These are phyloP conservation scores for Apophysomyces variabilis DNA, from an alignment of 371 early-diverging fungal species.

Conservation along the genomic window DNA sequence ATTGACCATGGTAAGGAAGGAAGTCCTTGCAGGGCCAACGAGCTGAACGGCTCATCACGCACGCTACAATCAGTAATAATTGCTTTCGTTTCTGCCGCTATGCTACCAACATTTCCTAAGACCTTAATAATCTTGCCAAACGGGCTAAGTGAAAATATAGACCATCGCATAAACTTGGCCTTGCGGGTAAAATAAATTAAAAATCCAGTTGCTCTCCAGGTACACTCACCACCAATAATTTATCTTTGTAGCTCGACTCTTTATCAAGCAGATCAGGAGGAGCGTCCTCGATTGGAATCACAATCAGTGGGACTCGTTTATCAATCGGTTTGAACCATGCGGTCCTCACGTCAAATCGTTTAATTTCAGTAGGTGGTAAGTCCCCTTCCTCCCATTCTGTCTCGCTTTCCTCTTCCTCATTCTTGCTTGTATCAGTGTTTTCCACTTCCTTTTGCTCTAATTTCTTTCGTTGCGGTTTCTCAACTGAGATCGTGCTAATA, in stretches of 20 bases:
- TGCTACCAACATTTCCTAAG: constrained; percentile 60
- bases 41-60: constrained; percentile 40
- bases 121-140: constrained; percentile 47
- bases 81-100: constrained; percentile 59
- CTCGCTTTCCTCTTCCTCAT: constrained; percentile 14
- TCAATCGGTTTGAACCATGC: constrained; percentile 74
- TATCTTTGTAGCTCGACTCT: constrained; percentile 24
- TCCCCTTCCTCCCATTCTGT: constrained; percentile 22
- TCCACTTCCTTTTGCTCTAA: background rate
- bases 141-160: constrained; percentile 49
- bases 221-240: constrained; percentile 23
- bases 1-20: constrained; percentile 65
- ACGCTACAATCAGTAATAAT: constrained; percentile 54
- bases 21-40: constrained; percentile 53
- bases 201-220: background rate
- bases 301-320: constrained; percentile 62
- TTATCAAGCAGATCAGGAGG: constrained; percentile 37
- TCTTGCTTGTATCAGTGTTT: background rate
- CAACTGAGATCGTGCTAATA: constrained; percentile 15
- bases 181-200: constrained; percentile 10
- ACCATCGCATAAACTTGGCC: constrained; percentile 54
- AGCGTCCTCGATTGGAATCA: constrained; percentile 52
- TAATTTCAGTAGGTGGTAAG: background rate
- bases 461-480: background rate
- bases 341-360: constrained; percentile 10